Conservation (phyloP, 202 grass and related monocot species). For the Tripidium arundinaceum region DNA sequence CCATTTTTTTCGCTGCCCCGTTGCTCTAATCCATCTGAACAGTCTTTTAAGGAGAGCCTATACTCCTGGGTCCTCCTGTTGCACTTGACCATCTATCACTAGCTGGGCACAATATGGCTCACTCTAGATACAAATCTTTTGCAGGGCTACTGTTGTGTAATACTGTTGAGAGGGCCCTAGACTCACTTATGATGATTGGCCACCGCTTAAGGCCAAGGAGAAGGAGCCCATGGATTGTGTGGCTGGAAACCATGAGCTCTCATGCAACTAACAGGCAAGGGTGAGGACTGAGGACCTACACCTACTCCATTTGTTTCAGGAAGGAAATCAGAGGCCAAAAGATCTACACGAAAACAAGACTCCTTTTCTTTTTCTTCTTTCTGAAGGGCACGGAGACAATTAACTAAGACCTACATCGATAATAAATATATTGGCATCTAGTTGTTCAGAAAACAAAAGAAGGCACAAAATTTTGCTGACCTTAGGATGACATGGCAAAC, state of each 20-base stretch:
- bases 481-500: slow-evolving; percentile 4
- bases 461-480: neutral
- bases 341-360: slow-evolving; percentile 17
- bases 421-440: slow-evolving; percentile 8
- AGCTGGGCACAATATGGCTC: slow-evolving; percentile 33
- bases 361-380: neutral
- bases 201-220: slow-evolving; percentile 40
- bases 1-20: neutral
- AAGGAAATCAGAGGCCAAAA: neutral
- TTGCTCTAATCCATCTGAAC: slow-evolving; percentile 40
- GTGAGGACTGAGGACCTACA: slow-evolving; percentile 20
- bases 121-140: slow-evolving; percentile 48
- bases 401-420: slow-evolving; percentile 27
- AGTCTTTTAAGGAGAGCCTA: slow-evolving; percentile 32
- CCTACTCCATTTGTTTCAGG: slow-evolving; percentile 33
- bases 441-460: slow-evolving; percentile 13
- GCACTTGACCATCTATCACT: slow-evolving; percentile 36
- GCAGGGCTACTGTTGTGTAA: slow-evolving; percentile 41
- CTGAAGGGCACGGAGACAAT: neutral
- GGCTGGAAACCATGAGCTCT: slow-evolving; percentile 45
- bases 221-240: slow-evolving; percentile 42
- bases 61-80: slow-evolving; percentile 47
- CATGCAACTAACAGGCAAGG: slow-evolving; percentile 17
- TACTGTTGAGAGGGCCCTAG: slow-evolving; percentile 45
- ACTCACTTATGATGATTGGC: slow-evolving; percentile 48